Conservation (phyloP, 805 yeast species). For the Candida incommunis region DNA sequence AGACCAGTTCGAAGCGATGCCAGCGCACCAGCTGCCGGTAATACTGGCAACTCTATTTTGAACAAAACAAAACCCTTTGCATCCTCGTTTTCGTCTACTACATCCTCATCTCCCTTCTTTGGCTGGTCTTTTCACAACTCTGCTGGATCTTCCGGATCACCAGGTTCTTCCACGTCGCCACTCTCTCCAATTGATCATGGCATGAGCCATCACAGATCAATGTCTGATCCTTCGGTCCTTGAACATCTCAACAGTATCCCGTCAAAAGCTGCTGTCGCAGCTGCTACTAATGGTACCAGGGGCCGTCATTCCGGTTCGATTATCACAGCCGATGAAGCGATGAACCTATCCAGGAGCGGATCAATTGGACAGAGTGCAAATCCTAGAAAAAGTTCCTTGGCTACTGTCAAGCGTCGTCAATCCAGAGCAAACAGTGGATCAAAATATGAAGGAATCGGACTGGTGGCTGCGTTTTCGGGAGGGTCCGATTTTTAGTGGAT, state of each 20-base stretch:
- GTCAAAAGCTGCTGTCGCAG: neutral
- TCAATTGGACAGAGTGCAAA: too few relatives aligned
- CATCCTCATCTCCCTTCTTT: neutral
- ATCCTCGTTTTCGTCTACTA: constrained; percentile 4
- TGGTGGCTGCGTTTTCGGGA: constrained; percentile 25
- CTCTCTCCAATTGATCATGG: neutral
- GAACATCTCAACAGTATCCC: neutral
- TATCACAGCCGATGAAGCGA: constrained; percentile 22
- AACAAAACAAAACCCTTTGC: constrained; percentile 3
- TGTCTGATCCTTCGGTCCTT: neutral
- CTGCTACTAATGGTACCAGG: constrained; percentile 1
- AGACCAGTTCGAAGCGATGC: neutral
- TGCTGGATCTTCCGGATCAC: constrained; percentile 3
- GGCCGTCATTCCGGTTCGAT: constrained; percentile 16
- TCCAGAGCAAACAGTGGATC: constrained; percentile 5
- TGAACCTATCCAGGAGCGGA: constrained; percentile 22
- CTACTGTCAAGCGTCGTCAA: neutral
- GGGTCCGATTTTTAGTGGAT: constrained; percentile 10
- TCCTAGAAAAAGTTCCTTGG: neutral
- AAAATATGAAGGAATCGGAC: constrained; percentile 20
- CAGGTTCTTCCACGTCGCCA: constrained; percentile 1
- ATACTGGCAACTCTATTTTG: neutral
- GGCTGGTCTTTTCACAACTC: constrained; percentile 1
- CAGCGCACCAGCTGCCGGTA: neutral
- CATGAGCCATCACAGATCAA: neutral